phyloP scores from a whole-genome alignment of 1,284 basidiomycete species.

The Boletus semigastroideus region DNA sequence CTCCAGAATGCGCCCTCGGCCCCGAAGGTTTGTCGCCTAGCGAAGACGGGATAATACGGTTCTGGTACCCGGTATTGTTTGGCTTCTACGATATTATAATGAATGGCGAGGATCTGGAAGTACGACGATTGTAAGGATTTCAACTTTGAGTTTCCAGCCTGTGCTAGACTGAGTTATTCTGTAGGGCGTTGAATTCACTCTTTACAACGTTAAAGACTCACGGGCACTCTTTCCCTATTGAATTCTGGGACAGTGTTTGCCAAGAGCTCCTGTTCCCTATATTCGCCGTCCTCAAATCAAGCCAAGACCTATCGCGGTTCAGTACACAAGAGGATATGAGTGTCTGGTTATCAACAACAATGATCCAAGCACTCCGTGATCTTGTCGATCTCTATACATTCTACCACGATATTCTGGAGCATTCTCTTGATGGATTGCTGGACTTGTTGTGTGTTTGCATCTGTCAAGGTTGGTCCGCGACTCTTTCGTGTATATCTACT shows the following conservation, averaged over 20 bases:
- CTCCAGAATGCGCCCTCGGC: conserved; percentile 76
- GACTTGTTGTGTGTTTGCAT: conserved; percentile 97
- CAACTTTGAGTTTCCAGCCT: not conserved
- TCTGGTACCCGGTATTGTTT: conserved; percentile 97
- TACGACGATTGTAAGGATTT: conserved; percentile 81
- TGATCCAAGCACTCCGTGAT: conserved; percentile 97
- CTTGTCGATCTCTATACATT: conserved; percentile 95
- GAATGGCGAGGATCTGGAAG: conserved; percentile 99
- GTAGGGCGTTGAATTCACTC: conserved; percentile 90
- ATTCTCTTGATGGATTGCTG: conserved; percentile 87
- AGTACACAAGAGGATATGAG: conserved; percentile 98
- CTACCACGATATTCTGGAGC: conserved; percentile 92
- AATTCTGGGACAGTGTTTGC: conserved; percentile 98
- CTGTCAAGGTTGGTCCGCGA: conserved; percentile 81
- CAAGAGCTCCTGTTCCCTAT: conserved; percentile 98
- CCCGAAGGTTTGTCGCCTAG: conserved; percentile 37
- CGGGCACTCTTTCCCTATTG: conserved; percentile 82
- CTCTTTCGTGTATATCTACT: not conserved
- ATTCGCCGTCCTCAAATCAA: conserved; percentile 93
- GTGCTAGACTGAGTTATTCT: conserved; percentile 9
- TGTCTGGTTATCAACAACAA: conserved; percentile 98
- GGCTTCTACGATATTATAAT: conserved; percentile 99
- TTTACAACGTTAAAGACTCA: conserved; percentile 94
- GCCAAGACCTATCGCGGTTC: conserved; percentile 89
- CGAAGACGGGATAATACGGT: conserved; percentile 73